These are phyloP conservation scores for Arthrobotrys sphaeroides DNA, from an alignment of 2,329 filamentous ascomycete genomes.

Conservation along the genomic window DNA sequence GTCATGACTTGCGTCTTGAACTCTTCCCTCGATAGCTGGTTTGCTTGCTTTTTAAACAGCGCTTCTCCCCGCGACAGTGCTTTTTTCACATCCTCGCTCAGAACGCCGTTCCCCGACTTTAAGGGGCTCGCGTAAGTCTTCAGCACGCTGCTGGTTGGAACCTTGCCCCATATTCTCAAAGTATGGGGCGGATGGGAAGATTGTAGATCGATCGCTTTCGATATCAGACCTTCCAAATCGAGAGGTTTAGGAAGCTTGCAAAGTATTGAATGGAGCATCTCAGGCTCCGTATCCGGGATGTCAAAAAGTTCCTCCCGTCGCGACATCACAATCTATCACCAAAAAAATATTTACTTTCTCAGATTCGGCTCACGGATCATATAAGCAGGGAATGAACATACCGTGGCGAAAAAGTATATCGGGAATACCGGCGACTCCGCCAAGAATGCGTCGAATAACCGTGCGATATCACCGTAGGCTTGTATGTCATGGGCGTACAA, in stretches of 20 bases:
- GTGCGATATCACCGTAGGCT: conserved; percentile 84
- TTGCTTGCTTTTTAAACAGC: conserved; percentile 76
- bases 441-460: conserved; percentile 90
- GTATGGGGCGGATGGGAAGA: conserved; percentile 74
- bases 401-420: conserved; percentile 82
- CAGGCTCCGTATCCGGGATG: conserved; percentile 81
- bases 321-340: conserved; percentile 78
- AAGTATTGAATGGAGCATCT: conserved; percentile 89
- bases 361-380: background rate
- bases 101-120: conserved; percentile 66
- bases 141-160: conserved; percentile 80
- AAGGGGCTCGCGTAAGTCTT: conserved; percentile 76
- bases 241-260: conserved; percentile 85
- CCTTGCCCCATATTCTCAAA: conserved; percentile 75
- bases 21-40: conserved; percentile 73
- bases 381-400: conserved; percentile 59
- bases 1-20: conserved; percentile 74
- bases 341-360: background rate
- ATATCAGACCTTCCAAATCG: conserved; percentile 80
- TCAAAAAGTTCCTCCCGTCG: conserved; percentile 86
- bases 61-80: conserved; percentile 71
- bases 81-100: conserved; percentile 25
- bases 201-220: conserved; percentile 72
- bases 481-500: conserved; percentile 97
- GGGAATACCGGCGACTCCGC: conserved; percentile 80